phyloP scores from a whole-genome alignment of 306 rosid species.

The Prunus salicina region DNA sequence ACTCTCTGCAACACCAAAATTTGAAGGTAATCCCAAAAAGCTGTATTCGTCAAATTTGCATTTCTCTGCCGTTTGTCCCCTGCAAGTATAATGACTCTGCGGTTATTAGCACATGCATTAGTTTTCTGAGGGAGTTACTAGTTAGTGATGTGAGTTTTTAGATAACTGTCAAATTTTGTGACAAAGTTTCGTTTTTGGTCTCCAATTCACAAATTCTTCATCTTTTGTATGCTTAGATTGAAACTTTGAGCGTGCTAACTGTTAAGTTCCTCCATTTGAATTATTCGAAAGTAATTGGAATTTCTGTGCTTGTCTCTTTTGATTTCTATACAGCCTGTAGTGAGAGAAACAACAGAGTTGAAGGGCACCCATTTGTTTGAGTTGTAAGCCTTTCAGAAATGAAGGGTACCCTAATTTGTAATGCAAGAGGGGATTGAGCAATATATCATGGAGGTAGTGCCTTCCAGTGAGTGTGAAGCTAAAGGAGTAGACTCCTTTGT shows the following conservation, averaged over 20 bases:
- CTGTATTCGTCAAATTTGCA: background rate
- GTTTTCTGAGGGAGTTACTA: background rate
- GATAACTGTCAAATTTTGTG: background rate
- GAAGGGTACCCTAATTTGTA: background rate
- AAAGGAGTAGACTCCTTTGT: background rate
- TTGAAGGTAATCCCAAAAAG: background rate
- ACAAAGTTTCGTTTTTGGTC: background rate
- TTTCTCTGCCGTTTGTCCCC: background rate
- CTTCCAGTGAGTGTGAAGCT: constrained; percentile 15
- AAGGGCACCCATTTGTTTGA: constrained; percentile 10
- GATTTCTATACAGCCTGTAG: background rate
- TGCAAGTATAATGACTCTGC: background rate
- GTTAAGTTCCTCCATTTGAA: background rate
- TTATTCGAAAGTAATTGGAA: background rate
- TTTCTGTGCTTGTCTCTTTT: background rate
- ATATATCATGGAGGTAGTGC: constrained; percentile 11
- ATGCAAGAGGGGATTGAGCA: background rate
- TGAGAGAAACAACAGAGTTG: background rate
- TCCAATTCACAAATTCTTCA: background rate
- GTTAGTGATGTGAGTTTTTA: background rate
- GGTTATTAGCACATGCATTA: background rate
- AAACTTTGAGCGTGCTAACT: background rate
- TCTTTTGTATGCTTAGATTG: too few relatives aligned
- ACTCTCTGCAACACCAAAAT: background rate
- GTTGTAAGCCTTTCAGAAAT: background rate